Base-by-base conservation (phyloP, 305 asterid genomes). In the Petunia hybrid region DNA sequence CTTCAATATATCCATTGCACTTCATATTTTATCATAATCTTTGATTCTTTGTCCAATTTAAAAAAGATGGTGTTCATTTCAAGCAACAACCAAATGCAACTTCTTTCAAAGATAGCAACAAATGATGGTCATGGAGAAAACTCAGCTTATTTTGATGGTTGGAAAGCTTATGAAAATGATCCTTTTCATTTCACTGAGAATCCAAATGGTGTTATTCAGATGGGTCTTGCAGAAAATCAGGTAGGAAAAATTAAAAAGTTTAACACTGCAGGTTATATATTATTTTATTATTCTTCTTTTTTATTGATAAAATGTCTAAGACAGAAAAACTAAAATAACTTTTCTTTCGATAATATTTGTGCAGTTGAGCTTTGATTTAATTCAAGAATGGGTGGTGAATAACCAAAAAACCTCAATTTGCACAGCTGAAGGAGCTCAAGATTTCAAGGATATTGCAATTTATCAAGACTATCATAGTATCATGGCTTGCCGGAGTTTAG, bases 161-260 rank as follows among this genome's bases (percentile, higher is more conserved):
- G 89, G 87, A 86, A 86, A 39, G 89, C 87, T 39, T 86, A 86
- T 45, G 89, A 84, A 12, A 69, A 13, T 53, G 67, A 86, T 10
- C 89, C 89, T 59, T 86, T 79, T 93, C 94, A 92, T 83, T 87
- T 91, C 16, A 85, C 84, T 4, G 60, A 81, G 0, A 93, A 90
- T 79, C 92, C 85, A 2, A 73, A 75, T 62, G 97, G 98, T 14
- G 97, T 92, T 76, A 90, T 93, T 84, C 98, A 93, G 78, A 91
- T 92, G 98, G 98, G 98, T 5, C 77, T 93, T 14, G 94, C 98
- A 10, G 98, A 93, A 87, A 93, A 92, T 56, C 91, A 90, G 92
- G 98, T 92, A 87, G 8, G 38, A 55, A 3, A 31, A 67, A 2
- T 1, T 6, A 22, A 45, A 12, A 31, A 70, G n/a, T n/a, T n/a